A percentile compares a stretch with the other conserved stretches of the same genome.
These are phyloP conservation scores for Colletotrichum sp. DNA, from an alignment of 2,329 filamentous ascomycete genomes.

Conservation along the genomic window DNA sequence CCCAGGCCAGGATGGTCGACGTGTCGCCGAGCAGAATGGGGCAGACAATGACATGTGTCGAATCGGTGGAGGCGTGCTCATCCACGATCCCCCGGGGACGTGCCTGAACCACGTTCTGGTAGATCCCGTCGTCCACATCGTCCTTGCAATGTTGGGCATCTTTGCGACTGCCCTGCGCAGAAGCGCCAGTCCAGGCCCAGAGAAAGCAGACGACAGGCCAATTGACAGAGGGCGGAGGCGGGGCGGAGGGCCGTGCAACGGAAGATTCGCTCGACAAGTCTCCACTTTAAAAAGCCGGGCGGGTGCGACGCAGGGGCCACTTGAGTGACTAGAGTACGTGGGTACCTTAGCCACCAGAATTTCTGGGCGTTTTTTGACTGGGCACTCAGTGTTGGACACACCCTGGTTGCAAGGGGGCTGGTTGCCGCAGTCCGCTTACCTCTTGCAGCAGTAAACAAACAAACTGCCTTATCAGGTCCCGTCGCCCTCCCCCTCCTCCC, in stretches of 20 bases:
- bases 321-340: conserved; percentile 9
- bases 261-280: neutral
- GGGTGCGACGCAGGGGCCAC: conserved; percentile 17
- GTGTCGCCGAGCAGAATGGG: neutral
- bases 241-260: conserved; percentile 15
- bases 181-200: conserved; percentile 6
- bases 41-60: neutral
- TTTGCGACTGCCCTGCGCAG: neutral
- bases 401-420: conserved; percentile 19
- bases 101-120: neutral
- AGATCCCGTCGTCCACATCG: neutral
- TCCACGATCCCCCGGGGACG: neutral
- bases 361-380: neutral
- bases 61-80: neutral
- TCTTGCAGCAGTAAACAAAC: conserved; percentile 37
- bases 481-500: conserved; percentile 17
- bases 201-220: conserved; percentile 10
- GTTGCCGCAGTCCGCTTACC: conserved; percentile 15
- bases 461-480: conserved; percentile 36
- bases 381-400: neutral
- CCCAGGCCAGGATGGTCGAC: neutral
- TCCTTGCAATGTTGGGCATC: conserved; percentile 11
- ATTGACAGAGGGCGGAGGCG: conserved; percentile 15
- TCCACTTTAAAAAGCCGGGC: conserved; percentile 2
- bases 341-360: conserved; percentile 16